Evolutionary conservation across 306 rosid species (phyloP).

Genomic region (Psophocarpus tetragonolobus): DNA sequence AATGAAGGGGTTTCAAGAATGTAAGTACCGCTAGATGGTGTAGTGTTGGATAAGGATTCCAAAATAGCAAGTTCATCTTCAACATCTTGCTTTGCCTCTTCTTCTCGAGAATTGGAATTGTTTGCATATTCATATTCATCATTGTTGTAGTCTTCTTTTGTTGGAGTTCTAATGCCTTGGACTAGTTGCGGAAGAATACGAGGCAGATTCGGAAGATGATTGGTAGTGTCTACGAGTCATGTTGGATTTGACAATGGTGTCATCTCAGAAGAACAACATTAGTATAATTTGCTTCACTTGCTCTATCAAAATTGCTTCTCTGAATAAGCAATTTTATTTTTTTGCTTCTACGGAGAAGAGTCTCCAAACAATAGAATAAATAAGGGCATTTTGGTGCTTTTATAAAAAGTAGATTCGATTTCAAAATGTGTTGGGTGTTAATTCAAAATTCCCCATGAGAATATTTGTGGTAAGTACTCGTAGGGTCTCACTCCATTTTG

Average conservation of each 20-base stretch:
- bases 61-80: constrained; percentile 6
- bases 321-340: too few relatives aligned
- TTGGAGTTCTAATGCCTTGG: constrained; percentile 9
- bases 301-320: too few relatives aligned
- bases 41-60: constrained; percentile 31
- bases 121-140: not conserved
- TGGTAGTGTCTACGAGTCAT: constrained; percentile 42
- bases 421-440: too few relatives aligned
- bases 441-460: too few relatives aligned
- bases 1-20: constrained; percentile 26
- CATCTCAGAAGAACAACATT: not conserved
- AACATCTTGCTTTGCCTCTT: not conserved
- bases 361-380: too few relatives aligned
- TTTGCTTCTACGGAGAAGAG: too few relatives aligned
- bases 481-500: too few relatives aligned
- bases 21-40: not conserved
- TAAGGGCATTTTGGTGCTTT: too few relatives aligned
- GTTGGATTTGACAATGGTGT: constrained; percentile 4
- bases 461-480: too few relatives aligned
- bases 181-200: not conserved
- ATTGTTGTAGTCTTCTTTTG: not conserved
- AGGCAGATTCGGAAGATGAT: constrained; percentile 26
- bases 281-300: not conserved
- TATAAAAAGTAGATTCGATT: too few relatives aligned
- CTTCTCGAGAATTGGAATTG: not conserved